Evolutionary conservation across 202 grass and related monocot species (phyloP), one percentile per base, ranked within the genome.

Genomic region (Elaeis oleifera): DNA sequence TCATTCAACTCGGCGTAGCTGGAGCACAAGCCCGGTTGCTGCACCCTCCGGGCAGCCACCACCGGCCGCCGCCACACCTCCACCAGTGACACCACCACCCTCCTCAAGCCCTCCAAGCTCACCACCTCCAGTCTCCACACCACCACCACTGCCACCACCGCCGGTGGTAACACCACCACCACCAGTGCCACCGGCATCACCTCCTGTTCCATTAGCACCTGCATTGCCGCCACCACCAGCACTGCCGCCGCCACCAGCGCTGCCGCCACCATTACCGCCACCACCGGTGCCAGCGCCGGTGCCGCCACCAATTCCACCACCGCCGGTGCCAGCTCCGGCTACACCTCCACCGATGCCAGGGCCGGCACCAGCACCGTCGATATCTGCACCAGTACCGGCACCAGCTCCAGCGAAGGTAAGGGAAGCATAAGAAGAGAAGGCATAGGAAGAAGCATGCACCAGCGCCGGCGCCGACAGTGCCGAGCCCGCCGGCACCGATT

Each of bases 381-480:
- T 59, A 18, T 16, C 51, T 1, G 50, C 17, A 0, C 74, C 77
- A 0, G 71, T 74, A 1, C 63, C 85, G 55, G 83, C 88, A 0
- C 83, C 90, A 16, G 64, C 73, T 18, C 81, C 84, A 56, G 52
- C 78, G 27, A 95, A 95, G 79, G 80, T 39, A 95, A 79, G 67
- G 75, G 60, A 95, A 80, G 71, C 78, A 68, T 51, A 78, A 56
- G 79, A 89, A 60, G 79, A 78, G 72, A 53, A 49, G 80, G 51
- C 67, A 71, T 49, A 82, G 72, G 51, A 89, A 82, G 71, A 95
- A 95, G 80, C 66, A 76, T 14, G 78, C 90, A 0, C 59, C 75
- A 6, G 86, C 83, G 7, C 86, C 87, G 0, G 80, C 78, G 49
- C 90, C 90, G 0, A 68, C 74, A 5, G 69, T 66, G 22, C 69